phyloP scores from a whole-genome alignment of 163 green algal species.

The Coccomyxa subellipsoidea region DNA sequence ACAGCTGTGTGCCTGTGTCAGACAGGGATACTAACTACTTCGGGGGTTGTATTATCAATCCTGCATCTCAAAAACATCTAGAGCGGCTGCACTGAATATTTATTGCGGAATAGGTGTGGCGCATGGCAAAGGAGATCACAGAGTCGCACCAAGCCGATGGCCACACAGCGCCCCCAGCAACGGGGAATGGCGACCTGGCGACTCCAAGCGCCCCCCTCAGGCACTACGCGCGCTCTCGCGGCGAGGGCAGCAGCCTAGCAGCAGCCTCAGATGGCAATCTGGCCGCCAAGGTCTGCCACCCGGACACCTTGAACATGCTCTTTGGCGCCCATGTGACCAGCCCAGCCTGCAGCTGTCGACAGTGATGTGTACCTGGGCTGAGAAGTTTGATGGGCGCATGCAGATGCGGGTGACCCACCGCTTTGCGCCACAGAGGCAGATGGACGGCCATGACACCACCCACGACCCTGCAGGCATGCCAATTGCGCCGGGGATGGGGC shows the following conservation, averaged over 20 bases:
- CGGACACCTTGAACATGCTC: neutral
- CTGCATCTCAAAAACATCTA: too few species aligned
- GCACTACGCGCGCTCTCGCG: neutral
- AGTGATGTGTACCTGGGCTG: too few species aligned
- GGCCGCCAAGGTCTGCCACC: neutral
- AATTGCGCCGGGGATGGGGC: neutral
- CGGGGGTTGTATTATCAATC: too few species aligned
- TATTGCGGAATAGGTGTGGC: too few species aligned
- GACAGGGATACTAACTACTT: too few species aligned
- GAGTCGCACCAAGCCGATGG: slow-evolving; percentile 8
- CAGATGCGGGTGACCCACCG: neutral
- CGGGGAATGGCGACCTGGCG: neutral
- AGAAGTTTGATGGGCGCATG: too few species aligned
- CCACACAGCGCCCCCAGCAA: neutral
- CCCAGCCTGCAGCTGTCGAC: too few species aligned
- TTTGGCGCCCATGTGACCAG: neutral
- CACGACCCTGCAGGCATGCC: neutral
- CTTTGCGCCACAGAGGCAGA: neutral
- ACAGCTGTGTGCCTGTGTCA: too few species aligned
- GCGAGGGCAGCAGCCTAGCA: too few species aligned
- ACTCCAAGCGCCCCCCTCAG: neutral
- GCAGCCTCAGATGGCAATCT: neutral
- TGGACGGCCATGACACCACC: slow-evolving; percentile 8
- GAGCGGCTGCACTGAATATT: too few species aligned
- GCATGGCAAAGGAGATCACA: slow-evolving; percentile 24